Evolutionary conservation across 75 land plant genomes (phyloP).

Genomic region (Selaginella tamariscina): DNA sequence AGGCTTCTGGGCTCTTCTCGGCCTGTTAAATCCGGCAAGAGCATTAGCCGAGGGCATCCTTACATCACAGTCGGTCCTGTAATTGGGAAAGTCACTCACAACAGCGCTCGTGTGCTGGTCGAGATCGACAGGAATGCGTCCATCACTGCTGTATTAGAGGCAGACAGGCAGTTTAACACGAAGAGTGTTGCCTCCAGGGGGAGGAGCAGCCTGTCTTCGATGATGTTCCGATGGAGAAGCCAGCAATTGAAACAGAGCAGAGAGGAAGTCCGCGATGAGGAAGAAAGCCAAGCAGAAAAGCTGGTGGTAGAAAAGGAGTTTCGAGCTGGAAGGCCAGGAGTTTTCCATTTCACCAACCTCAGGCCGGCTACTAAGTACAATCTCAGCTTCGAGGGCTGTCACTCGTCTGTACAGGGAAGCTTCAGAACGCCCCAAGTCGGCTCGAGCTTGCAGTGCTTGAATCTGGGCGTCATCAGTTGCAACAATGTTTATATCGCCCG

Average conservation of each 20-base stretch:
- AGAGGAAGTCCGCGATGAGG: background rate
- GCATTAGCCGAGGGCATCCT: constrained; percentile 12
- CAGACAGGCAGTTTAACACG: background rate
- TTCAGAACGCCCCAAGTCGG: constrained; percentile 28
- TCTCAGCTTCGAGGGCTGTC: constrained; percentile 22
- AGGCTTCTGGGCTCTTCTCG: constrained; percentile 15
- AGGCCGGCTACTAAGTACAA: constrained; percentile 26
- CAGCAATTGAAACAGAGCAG: background rate
- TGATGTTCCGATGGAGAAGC: background rate
- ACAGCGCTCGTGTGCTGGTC: constrained; percentile 27
- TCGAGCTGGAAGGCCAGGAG: constrained; percentile 19
- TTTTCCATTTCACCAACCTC: constrained; percentile 27
- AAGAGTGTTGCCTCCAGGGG: background rate
- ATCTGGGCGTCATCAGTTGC: constrained; percentile 34
- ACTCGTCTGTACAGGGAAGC: constrained; percentile 17
- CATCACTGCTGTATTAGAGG: constrained; percentile 13
- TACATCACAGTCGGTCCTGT: constrained; percentile 34
- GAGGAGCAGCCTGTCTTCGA: background rate
- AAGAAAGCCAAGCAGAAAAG: background rate
- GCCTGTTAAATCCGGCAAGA: background rate
- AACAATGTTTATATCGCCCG: constrained; percentile 38
- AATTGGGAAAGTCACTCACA: constrained; percentile 31
- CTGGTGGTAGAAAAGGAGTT: constrained; percentile 9
- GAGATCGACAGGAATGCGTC: constrained; percentile 16
- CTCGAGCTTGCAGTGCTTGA: constrained; percentile 8